phyloP scores from a whole-genome alignment of 2,329 filamentous ascomycete genomes.

The Botryosphaeria dothidea region DNA sequence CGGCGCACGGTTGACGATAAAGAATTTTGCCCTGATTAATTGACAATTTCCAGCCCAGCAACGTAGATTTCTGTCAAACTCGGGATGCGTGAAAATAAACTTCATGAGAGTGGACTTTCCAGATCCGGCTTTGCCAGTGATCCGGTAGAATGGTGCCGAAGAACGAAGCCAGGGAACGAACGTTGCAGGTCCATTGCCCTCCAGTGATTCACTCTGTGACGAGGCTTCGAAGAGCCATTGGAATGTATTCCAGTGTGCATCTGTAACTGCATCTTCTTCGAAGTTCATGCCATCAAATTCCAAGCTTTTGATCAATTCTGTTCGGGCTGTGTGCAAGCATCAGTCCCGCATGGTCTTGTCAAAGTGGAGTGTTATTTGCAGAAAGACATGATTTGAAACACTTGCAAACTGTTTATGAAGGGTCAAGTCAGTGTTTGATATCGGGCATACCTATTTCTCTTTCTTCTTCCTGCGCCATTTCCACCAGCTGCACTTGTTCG shows the following conservation, averaged over 20 bases:
- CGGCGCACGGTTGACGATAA: conserved; percentile 34
- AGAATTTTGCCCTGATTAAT: conserved; percentile 25
- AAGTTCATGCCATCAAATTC: neutral
- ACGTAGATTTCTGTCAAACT: conserved; percentile 22
- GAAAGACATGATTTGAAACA: no score
- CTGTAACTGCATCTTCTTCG: neutral
- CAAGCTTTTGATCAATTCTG: neutral
- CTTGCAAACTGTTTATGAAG: neutral
- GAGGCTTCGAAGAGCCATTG: conserved; percentile 18
- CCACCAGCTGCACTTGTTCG: neutral
- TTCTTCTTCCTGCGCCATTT: neutral
- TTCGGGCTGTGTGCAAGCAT: neutral
- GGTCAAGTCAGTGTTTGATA: neutral
- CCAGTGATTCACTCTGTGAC: neutral
- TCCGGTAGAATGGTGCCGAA: conserved; percentile 36
- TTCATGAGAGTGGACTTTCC: conserved; percentile 38
- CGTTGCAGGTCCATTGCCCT: neutral
- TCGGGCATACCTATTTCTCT: neutral
- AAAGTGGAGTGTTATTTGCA: no score
- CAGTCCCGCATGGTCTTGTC: no score
- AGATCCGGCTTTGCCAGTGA: conserved; percentile 36
- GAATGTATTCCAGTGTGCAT: conserved; percentile 20
- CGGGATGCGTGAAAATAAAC: conserved; percentile 24
- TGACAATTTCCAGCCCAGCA: conserved; percentile 24
- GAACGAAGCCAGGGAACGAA: neutral